Conservation (phyloP, 1,284 basidiomycete species). For the Ustilago lituana region DNA sequence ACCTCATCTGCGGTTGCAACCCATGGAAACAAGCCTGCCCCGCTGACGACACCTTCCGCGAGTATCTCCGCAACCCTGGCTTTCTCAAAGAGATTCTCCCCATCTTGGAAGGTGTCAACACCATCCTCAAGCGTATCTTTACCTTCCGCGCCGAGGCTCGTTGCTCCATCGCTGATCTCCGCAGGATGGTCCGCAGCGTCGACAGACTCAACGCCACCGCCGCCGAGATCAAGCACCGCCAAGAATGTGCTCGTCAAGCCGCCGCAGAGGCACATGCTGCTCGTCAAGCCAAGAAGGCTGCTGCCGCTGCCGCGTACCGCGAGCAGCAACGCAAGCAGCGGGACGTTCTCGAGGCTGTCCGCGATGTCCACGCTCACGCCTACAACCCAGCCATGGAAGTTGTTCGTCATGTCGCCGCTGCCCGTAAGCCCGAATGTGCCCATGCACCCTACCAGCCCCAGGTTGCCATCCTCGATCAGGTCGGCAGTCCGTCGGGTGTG, state of each 20-base stretch:
- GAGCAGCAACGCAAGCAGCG: constrained; percentile 41
- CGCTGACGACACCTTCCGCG: constrained; percentile 77
- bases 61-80: constrained; percentile 62
- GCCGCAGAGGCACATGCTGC: constrained; percentile 40
- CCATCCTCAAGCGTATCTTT: constrained; percentile 63
- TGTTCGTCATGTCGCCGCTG: constrained; percentile 32
- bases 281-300: constrained; percentile 42
- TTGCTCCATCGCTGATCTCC: constrained; percentile 56
- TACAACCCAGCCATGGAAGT: constrained; percentile 15
- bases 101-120: constrained; percentile 63
- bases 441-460: constrained; percentile 32
- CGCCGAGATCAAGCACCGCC: constrained; percentile 51
- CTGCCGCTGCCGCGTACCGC: constrained; percentile 33
- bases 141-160: constrained; percentile 61
- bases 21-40: constrained; percentile 84
- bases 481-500: constrained; percentile 21
- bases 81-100: constrained; percentile 65
- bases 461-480: constrained; percentile 25
- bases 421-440: constrained; percentile 30
- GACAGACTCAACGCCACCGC: constrained; percentile 62
- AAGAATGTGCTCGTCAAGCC: constrained; percentile 38
- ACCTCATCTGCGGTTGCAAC: constrained; percentile 85
- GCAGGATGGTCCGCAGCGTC: constrained; percentile 54
- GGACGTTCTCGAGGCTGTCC: constrained; percentile 36
- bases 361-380: constrained; percentile 20